These are phyloP conservation scores for Sisymbrium altissimum DNA, from an alignment of 345 rosid species.

Conservation along the genomic window DNA sequence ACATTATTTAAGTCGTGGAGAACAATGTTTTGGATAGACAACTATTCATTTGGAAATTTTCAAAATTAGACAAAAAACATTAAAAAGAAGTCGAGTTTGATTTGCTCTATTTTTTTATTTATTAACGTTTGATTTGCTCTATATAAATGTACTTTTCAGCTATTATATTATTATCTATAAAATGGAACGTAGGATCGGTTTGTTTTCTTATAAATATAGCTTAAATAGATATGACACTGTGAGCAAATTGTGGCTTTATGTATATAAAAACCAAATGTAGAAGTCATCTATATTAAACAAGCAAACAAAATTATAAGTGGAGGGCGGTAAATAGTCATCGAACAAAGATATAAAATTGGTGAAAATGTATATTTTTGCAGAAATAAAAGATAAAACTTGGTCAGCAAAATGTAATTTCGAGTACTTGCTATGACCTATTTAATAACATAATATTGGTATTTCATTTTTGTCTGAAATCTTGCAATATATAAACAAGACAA, in stretches of 20 bases:
- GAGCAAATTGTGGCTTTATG: neutral
- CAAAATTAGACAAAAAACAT: neutral
- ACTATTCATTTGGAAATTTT: constrained; percentile 3
- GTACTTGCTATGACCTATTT: neutral
- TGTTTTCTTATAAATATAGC: neutral
- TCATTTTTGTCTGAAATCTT: neutral
- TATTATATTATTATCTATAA: neutral
- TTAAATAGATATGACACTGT: neutral
- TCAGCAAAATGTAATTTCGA: neutral
- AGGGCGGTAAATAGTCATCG: neutral
- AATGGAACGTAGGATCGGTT: neutral
- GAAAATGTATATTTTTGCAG: neutral
- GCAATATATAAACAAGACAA: neutral
- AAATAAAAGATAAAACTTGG: neutral
- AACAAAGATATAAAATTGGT: neutral
- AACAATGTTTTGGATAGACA: constrained; percentile 2
- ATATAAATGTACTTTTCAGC: neutral
- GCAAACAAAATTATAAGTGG: neutral
- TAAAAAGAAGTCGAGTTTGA: neutral
- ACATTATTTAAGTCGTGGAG: constrained; percentile 7
- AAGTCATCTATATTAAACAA: neutral
- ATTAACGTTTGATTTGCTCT: neutral
- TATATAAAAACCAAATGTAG: neutral
- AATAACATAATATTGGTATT: neutral
- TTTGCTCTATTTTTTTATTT: neutral